Conservation (phyloP, 2,329 filamentous ascomycete genomes). For the Exutisphaerella laricina region DNA sequence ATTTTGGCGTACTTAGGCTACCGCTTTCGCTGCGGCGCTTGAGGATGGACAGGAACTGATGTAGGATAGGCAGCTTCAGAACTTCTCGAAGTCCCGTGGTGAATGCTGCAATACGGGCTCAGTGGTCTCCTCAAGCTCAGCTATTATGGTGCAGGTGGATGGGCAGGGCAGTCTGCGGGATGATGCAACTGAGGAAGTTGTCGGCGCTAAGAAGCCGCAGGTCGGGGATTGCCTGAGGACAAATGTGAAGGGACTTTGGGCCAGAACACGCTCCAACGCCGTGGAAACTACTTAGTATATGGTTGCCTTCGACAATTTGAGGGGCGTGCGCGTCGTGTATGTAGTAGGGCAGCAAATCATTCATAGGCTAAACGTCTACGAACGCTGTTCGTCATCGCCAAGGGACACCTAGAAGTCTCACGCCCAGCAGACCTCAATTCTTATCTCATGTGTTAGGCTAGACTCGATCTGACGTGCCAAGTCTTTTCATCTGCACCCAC, state of each 20-base stretch:
- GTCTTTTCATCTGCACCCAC: too few relatives aligned
- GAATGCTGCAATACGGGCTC: too few relatives aligned
- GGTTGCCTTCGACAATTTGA: neutral
- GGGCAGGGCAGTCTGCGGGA: conserved; percentile 7
- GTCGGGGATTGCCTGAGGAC: neutral
- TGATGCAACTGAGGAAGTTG: conserved; percentile 6
- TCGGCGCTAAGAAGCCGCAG: conserved; percentile 1
- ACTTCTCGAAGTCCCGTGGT: neutral
- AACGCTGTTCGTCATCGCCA: neutral
- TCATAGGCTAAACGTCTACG: too few relatives aligned
- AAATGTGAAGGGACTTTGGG: too few relatives aligned
- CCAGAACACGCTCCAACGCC: too few relatives aligned
- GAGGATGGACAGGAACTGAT: neutral
- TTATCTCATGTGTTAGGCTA: too few relatives aligned
- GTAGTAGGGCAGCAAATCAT: too few relatives aligned
- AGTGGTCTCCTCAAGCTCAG: neutral
- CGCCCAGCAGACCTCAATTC: too few relatives aligned
- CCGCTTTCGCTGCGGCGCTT: conserved; percentile 5
- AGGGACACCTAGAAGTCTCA: neutral
- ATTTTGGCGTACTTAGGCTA: conserved; percentile 47
- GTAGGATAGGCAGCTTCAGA: too few relatives aligned
- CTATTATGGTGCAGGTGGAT: neutral
- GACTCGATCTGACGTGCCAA: too few relatives aligned
- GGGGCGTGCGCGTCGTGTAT: neutral
- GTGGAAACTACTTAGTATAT: too few relatives aligned